Evolutionary conservation across 805 yeast species (phyloP).

Genomic region (Wickerhamiella parazyma): DNA sequence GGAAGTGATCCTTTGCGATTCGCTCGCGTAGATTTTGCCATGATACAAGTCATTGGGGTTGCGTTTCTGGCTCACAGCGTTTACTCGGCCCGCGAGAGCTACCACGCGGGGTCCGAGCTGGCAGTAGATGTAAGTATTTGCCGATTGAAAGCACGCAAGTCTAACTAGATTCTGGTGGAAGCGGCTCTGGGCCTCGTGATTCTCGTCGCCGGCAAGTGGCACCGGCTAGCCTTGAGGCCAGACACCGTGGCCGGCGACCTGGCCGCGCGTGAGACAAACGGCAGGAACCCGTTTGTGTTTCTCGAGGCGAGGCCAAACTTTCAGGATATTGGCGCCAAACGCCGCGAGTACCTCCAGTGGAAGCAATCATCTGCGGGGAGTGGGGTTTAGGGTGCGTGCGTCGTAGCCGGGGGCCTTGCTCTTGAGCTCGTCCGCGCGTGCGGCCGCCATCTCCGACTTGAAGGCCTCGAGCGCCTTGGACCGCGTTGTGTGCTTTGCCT

Average conservation of each 20-base stretch:
- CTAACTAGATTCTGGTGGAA: conserved; percentile 34
- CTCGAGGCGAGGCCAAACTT: conserved; percentile 40
- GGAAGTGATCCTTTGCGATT: no score
- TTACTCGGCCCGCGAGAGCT: background rate
- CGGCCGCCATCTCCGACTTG: background rate
- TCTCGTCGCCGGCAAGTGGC: conserved; percentile 27
- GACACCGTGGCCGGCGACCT: conserved; percentile 38
- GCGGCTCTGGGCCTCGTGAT: conserved; percentile 35
- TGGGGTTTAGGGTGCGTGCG: background rate
- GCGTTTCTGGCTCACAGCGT: conserved; percentile 1
- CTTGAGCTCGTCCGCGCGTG: background rate
- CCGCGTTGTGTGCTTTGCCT: background rate
- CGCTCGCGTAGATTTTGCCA: background rate
- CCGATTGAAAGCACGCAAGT: background rate
- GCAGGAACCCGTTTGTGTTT: conserved; percentile 34
- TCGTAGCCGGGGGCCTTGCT: conserved; percentile 2
- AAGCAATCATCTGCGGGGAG: conserved; percentile 3
- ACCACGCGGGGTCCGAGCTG: background rate
- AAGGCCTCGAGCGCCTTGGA: background rate
- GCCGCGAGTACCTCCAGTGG: conserved; percentile 32
- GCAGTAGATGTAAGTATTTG: conserved; percentile 10
- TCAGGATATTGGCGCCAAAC: conserved; percentile 34
- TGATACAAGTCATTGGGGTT: background rate
- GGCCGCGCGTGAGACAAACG: conserved; percentile 34
- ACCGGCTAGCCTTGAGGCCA: conserved; percentile 31